phyloP scores from a whole-genome alignment of 768 basidiomycete genomes.

The Macrolepiota dolichaula region DNA sequence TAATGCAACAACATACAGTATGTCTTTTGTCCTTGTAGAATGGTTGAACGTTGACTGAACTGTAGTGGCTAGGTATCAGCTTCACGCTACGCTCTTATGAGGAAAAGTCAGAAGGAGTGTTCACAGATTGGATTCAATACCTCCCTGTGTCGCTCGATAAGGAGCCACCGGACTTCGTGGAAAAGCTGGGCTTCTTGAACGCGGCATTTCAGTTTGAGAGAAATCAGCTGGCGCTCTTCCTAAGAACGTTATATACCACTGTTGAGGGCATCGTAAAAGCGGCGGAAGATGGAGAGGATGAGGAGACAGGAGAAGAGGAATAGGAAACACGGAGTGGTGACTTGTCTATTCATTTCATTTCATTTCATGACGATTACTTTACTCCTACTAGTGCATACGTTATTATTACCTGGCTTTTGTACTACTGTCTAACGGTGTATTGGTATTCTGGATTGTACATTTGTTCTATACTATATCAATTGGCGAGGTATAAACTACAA shows the following conservation, averaged over 20 bases:
- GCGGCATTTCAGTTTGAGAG: conserved; percentile 66
- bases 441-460: background rate
- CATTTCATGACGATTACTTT: background rate
- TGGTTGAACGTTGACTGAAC: background rate
- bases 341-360: conserved; percentile 6
- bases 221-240: conserved; percentile 64
- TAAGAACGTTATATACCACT: conserved; percentile 47
- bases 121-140: conserved; percentile 53
- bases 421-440: background rate
- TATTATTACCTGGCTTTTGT: background rate
- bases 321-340: conserved; percentile 10
- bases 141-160: conserved; percentile 62
- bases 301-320: conserved; percentile 10
- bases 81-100: conserved; percentile 55
- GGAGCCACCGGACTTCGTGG: conserved; percentile 53
- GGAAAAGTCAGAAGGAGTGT: conserved; percentile 34
- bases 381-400: background rate
- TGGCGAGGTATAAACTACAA: background rate
- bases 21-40: conserved; percentile 13
- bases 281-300: conserved; percentile 24
- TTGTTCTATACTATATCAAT: background rate
- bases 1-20: conserved; percentile 33
- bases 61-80: conserved; percentile 44
- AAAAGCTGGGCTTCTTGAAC: conserved; percentile 57
- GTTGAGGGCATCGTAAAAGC: conserved; percentile 39